A percentile compares a stretch with the other conserved stretches of the same genome.
These are phyloP conservation scores for Verbascum thapsus DNA, from an alignment of 257 asterid species.

Conservation along the genomic window DNA sequence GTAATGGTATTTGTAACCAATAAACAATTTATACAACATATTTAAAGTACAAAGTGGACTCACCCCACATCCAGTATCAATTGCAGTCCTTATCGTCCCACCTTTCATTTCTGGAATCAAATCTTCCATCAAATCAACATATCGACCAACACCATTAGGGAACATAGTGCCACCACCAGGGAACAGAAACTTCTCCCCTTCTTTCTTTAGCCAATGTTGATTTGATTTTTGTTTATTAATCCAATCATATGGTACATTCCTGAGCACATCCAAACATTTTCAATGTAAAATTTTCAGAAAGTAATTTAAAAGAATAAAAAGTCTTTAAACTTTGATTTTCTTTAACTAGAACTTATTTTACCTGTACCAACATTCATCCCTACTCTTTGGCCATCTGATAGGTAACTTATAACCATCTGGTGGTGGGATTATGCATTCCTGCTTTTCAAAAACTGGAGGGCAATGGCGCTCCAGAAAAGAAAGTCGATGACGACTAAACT, in stretches of 20 bases:
- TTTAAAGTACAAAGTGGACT: constrained; percentile 28
- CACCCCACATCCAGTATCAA: constrained; percentile 71
- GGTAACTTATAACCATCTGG: constrained; percentile 84
- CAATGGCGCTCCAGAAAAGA: constrained; percentile 85
- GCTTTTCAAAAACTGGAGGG: constrained; percentile 75
- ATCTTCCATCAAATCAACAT: constrained; percentile 51
- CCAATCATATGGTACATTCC: constrained; percentile 67
- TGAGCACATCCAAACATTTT: constrained; percentile 28
- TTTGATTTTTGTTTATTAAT: constrained; percentile 52
- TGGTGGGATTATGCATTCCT: constrained; percentile 84
- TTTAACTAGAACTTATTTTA: constrained; percentile 26
- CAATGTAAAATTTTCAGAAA: constrained; percentile 7
- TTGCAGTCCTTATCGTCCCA: constrained; percentile 56
- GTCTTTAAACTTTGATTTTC: not conserved
- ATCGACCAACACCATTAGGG: constrained; percentile 48
- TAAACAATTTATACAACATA: too few relatives aligned
- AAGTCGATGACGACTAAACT: constrained; percentile 58
- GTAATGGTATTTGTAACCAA: too few relatives aligned
- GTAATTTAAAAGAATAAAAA: not conserved
- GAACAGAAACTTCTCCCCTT: constrained; percentile 54
- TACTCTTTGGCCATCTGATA: constrained; percentile 90
- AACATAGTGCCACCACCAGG: constrained; percentile 71
- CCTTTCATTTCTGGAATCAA: constrained; percentile 55
- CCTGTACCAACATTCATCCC: constrained; percentile 91
- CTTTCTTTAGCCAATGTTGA: constrained; percentile 62